Conservation (phyloP, 164 flowering plant species). For the Tetracentron sinense region DNA sequence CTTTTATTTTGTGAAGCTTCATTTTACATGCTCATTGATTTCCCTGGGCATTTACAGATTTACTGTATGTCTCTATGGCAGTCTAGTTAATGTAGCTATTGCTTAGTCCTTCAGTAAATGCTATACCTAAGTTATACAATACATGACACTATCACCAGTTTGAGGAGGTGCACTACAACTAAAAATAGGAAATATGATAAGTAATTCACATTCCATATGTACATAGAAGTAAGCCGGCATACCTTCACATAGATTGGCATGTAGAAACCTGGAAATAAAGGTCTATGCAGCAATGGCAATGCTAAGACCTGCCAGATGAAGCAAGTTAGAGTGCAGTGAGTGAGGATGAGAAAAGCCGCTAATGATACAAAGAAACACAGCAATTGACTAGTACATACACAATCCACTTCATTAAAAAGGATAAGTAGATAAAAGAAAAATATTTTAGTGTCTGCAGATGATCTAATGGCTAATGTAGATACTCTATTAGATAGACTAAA, state of each 20-base stretch:
- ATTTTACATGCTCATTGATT: neutral
- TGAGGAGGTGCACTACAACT: no score
- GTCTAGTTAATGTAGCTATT: no score
- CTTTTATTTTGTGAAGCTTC: neutral
- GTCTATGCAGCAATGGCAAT: slow-evolving; percentile 80
- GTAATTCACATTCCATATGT: neutral
- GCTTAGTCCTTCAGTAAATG: no score
- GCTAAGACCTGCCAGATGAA: slow-evolving; percentile 72
- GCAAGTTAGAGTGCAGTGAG: neutral
- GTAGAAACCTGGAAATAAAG: slow-evolving; percentile 94
- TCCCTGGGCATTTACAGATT: neutral
- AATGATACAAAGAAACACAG: neutral
- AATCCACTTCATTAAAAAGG: neutral
- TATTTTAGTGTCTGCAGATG: no score
- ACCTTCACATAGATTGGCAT: slow-evolving; percentile 98
- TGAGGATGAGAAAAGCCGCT: neutral
- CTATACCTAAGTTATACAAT: no score
- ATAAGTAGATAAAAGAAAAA: neutral
- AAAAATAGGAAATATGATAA: neutral
- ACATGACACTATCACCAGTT: no score
- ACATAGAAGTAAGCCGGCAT: slow-evolving; percentile 13
- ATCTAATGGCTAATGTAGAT: no score
- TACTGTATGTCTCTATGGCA: neutral
- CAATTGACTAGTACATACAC: no score
- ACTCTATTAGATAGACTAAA: neutral